Conservation (phyloP, 306 rosid species). For the Echinosophora koreensis region DNA sequence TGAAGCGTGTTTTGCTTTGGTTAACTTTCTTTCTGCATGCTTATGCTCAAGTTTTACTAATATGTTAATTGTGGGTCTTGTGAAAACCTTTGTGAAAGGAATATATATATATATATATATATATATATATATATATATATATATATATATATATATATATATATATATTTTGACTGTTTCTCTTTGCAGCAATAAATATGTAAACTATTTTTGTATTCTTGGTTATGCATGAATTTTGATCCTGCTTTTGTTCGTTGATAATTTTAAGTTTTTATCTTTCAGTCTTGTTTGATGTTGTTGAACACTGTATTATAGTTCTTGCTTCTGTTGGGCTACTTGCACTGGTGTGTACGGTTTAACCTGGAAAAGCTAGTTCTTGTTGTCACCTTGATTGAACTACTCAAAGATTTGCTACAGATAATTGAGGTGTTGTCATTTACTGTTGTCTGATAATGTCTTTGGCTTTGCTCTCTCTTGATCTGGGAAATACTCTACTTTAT, state of each 20-base stretch:
- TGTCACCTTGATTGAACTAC: conserved; percentile 27
- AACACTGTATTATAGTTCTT: not conserved
- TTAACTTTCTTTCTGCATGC: not conserved
- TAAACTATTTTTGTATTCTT: not conserved
- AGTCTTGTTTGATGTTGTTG: not conserved
- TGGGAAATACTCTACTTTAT: not conserved
- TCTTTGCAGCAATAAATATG: not conserved
- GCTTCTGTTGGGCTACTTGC: not conserved
- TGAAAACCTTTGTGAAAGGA: conserved; percentile 11
- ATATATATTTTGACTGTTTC: too few relatives aligned
- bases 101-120: too few relatives aligned
- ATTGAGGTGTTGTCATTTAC: conserved; percentile 11
- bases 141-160: too few relatives aligned
- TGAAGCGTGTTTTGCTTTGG: not conserved
- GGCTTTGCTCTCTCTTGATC: not conserved
- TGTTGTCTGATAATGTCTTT: not conserved
- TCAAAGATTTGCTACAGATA: not conserved
- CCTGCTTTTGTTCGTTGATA: not conserved
- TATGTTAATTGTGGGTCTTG: not conserved
- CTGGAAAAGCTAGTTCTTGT: not conserved
- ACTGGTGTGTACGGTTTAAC: not conserved
- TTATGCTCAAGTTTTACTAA: not conserved
- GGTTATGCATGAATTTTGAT: not conserved
- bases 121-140: too few relatives aligned
- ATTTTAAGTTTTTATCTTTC: conserved; percentile 1